Conservation (phyloP, 2,329 filamentous ascomycete genomes). For the Dactylellina drechsleri region DNA sequence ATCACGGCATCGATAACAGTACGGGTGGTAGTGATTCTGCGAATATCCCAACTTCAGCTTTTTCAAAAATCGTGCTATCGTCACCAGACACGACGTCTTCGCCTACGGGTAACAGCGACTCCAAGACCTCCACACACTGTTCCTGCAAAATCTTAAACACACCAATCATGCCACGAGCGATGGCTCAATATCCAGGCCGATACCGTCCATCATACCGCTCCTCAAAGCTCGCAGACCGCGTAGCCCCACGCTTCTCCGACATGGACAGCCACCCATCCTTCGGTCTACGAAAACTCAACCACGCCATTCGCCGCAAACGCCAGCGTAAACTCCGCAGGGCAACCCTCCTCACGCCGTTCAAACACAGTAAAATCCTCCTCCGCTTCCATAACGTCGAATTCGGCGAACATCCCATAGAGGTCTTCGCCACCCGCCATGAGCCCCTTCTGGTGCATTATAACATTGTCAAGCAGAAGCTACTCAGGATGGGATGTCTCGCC, state of each 20-base stretch:
- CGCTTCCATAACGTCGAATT: slow-evolving; percentile 32
- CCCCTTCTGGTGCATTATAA: slow-evolving; percentile 24
- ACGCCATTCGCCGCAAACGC: not conserved
- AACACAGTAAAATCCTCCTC: slow-evolving; percentile 12
- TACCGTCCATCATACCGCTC: not conserved
- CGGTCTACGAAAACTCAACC: not conserved
- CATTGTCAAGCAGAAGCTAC: slow-evolving; percentile 5
- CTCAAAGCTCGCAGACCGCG: not conserved
- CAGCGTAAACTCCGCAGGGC: not conserved
- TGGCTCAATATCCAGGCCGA: not conserved
- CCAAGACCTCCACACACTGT: not conserved
- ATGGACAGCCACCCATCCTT: not conserved
- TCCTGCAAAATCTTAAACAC: not conserved
- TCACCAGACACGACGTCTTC: not conserved
- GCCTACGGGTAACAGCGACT: not conserved
- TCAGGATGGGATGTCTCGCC: slow-evolving; percentile 4
- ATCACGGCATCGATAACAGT: too few relatives aligned
- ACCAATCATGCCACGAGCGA: not conserved
- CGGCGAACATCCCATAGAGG: slow-evolving; percentile 22
- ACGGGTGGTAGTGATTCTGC: not conserved
- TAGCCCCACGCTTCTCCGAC: not conserved
- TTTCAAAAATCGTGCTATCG: not conserved
- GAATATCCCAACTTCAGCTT: not conserved
- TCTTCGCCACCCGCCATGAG: slow-evolving; percentile 22
- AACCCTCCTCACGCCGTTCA: not conserved